Evolutionary conservation across 169 alveolate species (phyloP).

Genomic region (Babesia caballi): DNA sequence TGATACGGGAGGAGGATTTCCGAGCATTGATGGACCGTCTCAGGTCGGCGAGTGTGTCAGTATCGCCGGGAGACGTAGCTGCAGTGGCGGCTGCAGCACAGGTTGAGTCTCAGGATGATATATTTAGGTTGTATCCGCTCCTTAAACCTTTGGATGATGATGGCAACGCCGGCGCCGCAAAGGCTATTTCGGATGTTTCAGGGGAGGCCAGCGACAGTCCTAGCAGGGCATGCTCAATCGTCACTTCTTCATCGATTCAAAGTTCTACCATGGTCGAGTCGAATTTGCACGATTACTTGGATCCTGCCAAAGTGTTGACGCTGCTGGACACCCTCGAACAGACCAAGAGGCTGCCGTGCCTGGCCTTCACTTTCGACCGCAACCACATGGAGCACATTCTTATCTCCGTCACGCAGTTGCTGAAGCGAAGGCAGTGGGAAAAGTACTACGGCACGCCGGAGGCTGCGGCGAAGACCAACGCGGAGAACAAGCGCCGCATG

Average conservation of each 20-base stretch:
- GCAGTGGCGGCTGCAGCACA: not conserved
- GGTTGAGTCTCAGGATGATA: slow-evolving; percentile 20
- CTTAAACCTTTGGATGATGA: slow-evolving; percentile 2
- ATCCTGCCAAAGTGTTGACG: slow-evolving; percentile 67
- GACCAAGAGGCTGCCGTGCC: slow-evolving; percentile 81
- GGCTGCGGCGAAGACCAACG: slow-evolving; percentile 73
- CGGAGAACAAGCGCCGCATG: slow-evolving; percentile 76
- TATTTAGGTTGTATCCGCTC: slow-evolving; percentile 22
- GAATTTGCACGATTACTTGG: slow-evolving; percentile 66
- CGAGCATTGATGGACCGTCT: slow-evolving; percentile 8
- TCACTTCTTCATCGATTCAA: not conserved
- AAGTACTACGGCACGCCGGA: slow-evolving; percentile 86
- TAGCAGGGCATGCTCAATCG: not conserved
- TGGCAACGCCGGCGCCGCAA: not conserved
- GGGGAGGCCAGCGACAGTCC: not conserved
- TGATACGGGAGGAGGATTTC: slow-evolving; percentile 11
- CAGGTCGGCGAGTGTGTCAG: slow-evolving; percentile 9
- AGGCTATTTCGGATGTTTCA: too few relatives aligned
- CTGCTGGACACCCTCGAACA: slow-evolving; percentile 77
- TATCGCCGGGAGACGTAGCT: slow-evolving; percentile 7
- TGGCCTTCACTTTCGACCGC: slow-evolving; percentile 84
- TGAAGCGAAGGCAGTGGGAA: slow-evolving; percentile 79
- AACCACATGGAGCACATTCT: slow-evolving; percentile 79
- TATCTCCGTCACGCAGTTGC: slow-evolving; percentile 66
- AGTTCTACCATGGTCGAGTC: not conserved